Conservation (phyloP, 345 rosid genomes). For the Viola odorata region DNA sequence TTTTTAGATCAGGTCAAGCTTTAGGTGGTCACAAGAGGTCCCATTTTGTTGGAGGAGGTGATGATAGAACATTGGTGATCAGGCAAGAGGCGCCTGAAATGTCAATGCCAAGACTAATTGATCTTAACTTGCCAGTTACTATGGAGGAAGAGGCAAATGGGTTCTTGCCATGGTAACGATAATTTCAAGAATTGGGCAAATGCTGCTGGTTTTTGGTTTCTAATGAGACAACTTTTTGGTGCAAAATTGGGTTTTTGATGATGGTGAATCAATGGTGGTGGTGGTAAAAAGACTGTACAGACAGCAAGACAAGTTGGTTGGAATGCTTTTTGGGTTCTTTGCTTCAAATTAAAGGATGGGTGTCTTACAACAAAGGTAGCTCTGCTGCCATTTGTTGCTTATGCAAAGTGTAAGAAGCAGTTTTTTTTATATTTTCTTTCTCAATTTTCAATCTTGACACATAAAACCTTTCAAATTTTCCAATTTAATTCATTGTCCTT, state of each 20-base stretch:
- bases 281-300: slow-evolving; percentile 31
- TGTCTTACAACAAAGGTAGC: slow-evolving; percentile 24
- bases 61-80: slow-evolving; percentile 47
- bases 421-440: background rate
- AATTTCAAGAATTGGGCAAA: slow-evolving; percentile 4
- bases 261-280: slow-evolving; percentile 10
- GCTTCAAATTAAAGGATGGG: slow-evolving; percentile 32
- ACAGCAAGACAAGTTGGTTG: slow-evolving; percentile 19
- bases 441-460: background rate
- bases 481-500: background rate
- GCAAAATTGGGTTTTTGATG: slow-evolving; percentile 10
- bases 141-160: slow-evolving; percentile 45
- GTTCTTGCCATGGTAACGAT: slow-evolving; percentile 29
- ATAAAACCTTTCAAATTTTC: background rate
- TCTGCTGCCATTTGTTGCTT: slow-evolving; percentile 18
- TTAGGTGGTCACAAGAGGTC: slow-evolving; percentile 97
- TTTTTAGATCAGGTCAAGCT: slow-evolving; percentile 90
- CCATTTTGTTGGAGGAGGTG: slow-evolving; percentile 68
- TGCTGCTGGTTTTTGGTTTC: slow-evolving; percentile 5
- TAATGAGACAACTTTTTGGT: slow-evolving; percentile 11
- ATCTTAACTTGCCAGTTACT: slow-evolving; percentile 90
- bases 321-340: slow-evolving; percentile 19
- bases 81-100: slow-evolving; percentile 39
- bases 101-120: slow-evolving; percentile 44
- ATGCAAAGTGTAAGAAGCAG: slow-evolving; percentile 16